A percentile compares a stretch with the other conserved stretches of the same genome.
phyloP scores from a whole-genome alignment of 768 basidiomycete species.

The Trametes coccinea region DNA sequence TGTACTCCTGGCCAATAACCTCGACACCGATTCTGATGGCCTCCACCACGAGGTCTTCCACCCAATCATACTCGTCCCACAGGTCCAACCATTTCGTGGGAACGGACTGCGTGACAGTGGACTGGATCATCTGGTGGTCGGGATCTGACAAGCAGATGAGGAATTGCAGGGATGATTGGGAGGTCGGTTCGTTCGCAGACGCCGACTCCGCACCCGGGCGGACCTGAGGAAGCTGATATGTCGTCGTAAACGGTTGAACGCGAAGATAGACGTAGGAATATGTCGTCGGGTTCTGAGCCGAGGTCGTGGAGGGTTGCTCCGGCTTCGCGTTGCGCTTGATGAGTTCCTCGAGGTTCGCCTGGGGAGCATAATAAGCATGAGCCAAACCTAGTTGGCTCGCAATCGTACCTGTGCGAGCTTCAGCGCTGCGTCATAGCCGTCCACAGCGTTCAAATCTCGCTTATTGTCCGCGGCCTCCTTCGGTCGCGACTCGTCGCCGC shows the following conservation, averaged over 20 bases:
- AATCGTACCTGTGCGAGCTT: slow-evolving; percentile 73
- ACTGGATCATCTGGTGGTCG: slow-evolving; percentile 70
- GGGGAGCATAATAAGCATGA: background rate
- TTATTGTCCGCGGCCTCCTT: slow-evolving; percentile 51
- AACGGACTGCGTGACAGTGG: slow-evolving; percentile 80
- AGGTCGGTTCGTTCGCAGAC: slow-evolving; percentile 27
- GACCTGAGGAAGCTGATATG: slow-evolving; percentile 45
- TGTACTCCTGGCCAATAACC: slow-evolving; percentile 89
- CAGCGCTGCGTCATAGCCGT: slow-evolving; percentile 80
- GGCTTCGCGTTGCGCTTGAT: slow-evolving; percentile 60
- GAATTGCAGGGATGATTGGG: slow-evolving; percentile 55
- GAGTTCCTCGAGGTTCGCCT: slow-evolving; percentile 80
- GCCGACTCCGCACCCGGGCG: slow-evolving; percentile 25
- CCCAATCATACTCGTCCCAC: slow-evolving; percentile 95
- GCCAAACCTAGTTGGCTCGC: slow-evolving; percentile 1
- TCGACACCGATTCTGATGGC: slow-evolving; percentile 82
- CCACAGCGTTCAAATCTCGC: slow-evolving; percentile 79
- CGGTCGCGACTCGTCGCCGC: slow-evolving; percentile 73
- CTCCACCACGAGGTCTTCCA: slow-evolving; percentile 93
- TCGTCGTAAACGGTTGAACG: slow-evolving; percentile 80
- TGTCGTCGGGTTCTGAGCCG: slow-evolving; percentile 62
- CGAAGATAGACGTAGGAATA: slow-evolving; percentile 93
- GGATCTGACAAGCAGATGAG: slow-evolving; percentile 73
- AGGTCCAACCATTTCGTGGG: slow-evolving; percentile 85
- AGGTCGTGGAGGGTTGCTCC: slow-evolving; percentile 29